These are phyloP conservation scores for Cryptococcus jaspeensis DNA, from an alignment of 1,284 basidiomycete species.

Conservation along the genomic window DNA sequence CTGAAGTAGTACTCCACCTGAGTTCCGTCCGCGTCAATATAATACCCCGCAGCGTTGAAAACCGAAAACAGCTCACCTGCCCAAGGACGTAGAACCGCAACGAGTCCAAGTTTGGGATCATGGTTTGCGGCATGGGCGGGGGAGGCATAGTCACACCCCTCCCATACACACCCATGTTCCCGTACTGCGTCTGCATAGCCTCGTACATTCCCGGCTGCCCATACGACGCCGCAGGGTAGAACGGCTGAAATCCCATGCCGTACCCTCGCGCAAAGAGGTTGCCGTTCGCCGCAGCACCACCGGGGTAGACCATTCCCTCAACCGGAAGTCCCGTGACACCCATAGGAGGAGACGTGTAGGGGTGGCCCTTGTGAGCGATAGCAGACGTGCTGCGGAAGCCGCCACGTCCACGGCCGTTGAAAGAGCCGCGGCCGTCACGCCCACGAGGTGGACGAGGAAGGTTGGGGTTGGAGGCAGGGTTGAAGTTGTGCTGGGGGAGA, in stretches of 20 bases:
- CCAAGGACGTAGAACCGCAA: conserved; percentile 67
- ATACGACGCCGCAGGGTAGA: conserved; percentile 11
- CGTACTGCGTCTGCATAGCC: conserved; percentile 23
- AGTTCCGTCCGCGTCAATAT: background rate
- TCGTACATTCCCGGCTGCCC: conserved; percentile 23
- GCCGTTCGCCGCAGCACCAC: conserved; percentile 12
- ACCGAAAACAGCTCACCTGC: conserved; percentile 48
- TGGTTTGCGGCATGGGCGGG: conserved; percentile 61
- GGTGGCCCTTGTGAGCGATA: conserved; percentile 14
- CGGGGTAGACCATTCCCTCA: conserved; percentile 16
- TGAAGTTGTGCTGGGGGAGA: conserved; percentile 27
- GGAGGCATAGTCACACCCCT: conserved; percentile 39
- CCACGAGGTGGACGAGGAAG: conserved; percentile 28
- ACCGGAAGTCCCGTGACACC: conserved; percentile 9
- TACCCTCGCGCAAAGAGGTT: conserved; percentile 24
- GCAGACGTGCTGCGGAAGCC: conserved; percentile 20
- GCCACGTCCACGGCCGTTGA: conserved; percentile 32
- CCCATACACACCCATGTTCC: conserved; percentile 13
- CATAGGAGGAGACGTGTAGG: conserved; percentile 17
- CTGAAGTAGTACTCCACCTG: conserved; percentile 86
- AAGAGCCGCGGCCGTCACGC: conserved; percentile 30
- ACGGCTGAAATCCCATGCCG: conserved; percentile 30
- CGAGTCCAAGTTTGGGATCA: conserved; percentile 60
- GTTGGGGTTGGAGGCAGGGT: conserved; percentile 9
- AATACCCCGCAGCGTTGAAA: background rate